These are phyloP conservation scores for Suillus subalutaceus DNA, from an alignment of 768 basidiomycete genomes.

Conservation along the genomic window DNA sequence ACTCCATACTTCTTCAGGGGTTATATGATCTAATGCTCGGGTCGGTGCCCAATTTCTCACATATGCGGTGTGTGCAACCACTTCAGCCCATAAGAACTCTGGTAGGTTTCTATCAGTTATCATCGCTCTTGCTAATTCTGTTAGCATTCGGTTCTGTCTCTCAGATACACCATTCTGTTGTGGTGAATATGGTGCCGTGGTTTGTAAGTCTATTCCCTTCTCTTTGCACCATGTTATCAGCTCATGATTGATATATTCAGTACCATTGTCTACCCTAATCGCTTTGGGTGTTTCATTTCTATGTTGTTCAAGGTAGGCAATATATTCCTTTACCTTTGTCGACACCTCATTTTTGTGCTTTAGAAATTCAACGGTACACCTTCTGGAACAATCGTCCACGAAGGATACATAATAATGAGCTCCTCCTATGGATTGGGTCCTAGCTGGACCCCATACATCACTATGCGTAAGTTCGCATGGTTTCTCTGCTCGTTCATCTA, in stretches of 20 bases:
- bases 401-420: slow-evolving; percentile 28
- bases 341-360: slow-evolving; percentile 23
- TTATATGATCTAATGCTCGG: neutral
- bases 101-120: slow-evolving; percentile 28
- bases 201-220: slow-evolving; percentile 34
- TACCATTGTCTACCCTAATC: slow-evolving; percentile 34
- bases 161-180: slow-evolving; percentile 44
- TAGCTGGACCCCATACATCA: slow-evolving; percentile 30
- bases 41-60: slow-evolving; percentile 26
- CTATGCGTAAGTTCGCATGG: slow-evolving; percentile 14
- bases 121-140: slow-evolving; percentile 37
- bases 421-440: slow-evolving; percentile 18
- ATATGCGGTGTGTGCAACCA: slow-evolving; percentile 29
- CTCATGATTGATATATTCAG: slow-evolving; percentile 31
- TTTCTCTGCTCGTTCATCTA: neutral
- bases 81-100: slow-evolving; percentile 37
- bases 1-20: slow-evolving; percentile 16
- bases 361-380: slow-evolving; percentile 22
- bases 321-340: slow-evolving; percentile 21
- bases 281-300: slow-evolving; percentile 6
- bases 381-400: slow-evolving; percentile 18
- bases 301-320: slow-evolving; percentile 18
- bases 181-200: slow-evolving; percentile 38
- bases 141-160: slow-evolving; percentile 34
- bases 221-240: slow-evolving; percentile 23